Evolutionary conservation across 2,329 filamentous ascomycete genomes (phyloP), one percentile per base, ranked within the genome.

Genomic region (Trichoderma sp.): DNA sequence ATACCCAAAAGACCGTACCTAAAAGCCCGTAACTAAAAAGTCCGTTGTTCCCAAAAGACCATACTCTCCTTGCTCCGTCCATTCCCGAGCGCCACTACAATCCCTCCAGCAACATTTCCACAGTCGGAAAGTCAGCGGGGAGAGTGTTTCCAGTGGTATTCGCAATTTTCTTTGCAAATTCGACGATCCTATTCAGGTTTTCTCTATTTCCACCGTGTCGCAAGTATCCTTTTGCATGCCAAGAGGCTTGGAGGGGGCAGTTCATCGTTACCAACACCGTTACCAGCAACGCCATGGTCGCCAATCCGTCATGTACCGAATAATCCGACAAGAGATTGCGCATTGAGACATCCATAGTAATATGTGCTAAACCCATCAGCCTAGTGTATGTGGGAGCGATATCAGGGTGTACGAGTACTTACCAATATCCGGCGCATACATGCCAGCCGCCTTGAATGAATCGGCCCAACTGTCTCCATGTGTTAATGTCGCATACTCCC

Each of bases 301-400:
- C 66, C 15, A 51, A 28, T 7, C 53, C 66, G 3, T 69, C 66
- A 6, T 69, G 66, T 12, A 69, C 34, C 57, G 56, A 14, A 18
- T 61, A 51, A 39, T 69, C 66, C 8, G 66, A 69, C n/a, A 69
- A 28, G 4, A 69, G 18, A 32, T 69, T 47, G 11, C 58, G 53
- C n/a, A 69, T 69, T 4, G 66, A 69, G 6, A 69, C n/a, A 69
- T 69, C 26, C 56, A 69, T 60, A 6, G 66, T 60, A 12, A 69
- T 57, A 18, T 69, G 56, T 51, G 53, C 66, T 69, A 4, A 15
- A 32, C 21, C 12, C 21, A 47, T 47, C 11, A 69, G 56, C 4
- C 24, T 47, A 11, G 47, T 24, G 21, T 24, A 24, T 1, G 30
- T 34, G 43, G 1, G 4, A 51, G n/a, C 18, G n/a, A 60, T 8